Evolutionary conservation across 176 grass and related monocot species (phyloP), one percentile per base, ranked within the genome.

Genomic region (Rhynchospora pubera): DNA sequence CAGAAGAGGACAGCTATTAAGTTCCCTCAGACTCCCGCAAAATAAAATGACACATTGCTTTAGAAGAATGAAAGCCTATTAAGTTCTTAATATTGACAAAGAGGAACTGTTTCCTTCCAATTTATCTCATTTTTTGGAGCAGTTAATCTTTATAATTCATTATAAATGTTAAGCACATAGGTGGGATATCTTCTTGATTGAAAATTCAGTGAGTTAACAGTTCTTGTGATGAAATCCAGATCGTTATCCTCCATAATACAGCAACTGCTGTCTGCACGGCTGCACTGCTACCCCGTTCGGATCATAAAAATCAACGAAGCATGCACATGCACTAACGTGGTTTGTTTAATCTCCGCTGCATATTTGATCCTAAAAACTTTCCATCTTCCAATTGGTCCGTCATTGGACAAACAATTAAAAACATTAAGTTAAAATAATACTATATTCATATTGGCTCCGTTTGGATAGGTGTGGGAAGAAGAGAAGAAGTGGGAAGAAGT

Each of bases 1-100:
- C 92, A 32, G 96, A 99, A 75, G 92, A 99, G 0, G 84, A 45
- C 8, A 99, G 96, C 79, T 95, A 88, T 84, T 99, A 99, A 84
- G 52, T 61, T 85, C 16, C 79, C 82, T 65, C 39, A 28, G 62
- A 82, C 61, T 50, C 61, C 79, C 79, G 43, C 57, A 64, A 82
- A 82, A 52, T 66, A 82, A 62, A 53, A 24, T 62, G 44, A 62
- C 23, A 7, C 22, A 18, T 51, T 82, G 21, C 44, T 62, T 48
- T 63, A 63, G 13, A 34, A 58, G 39, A 63, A 65, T 48, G 34
- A 82, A 82, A 82, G 62, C 79, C 61, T 67, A 16, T 82, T 67
- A 82, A 56, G 48, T 61, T 82, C 32, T 81, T 81, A 52, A 65
- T 82, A 67, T 82, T 67, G n/a, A 80, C 14, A 80, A 63, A 80